Evolutionary conservation across 1,284 basidiomycete species (phyloP).

Genomic region (Heterobasidion occidentale): DNA sequence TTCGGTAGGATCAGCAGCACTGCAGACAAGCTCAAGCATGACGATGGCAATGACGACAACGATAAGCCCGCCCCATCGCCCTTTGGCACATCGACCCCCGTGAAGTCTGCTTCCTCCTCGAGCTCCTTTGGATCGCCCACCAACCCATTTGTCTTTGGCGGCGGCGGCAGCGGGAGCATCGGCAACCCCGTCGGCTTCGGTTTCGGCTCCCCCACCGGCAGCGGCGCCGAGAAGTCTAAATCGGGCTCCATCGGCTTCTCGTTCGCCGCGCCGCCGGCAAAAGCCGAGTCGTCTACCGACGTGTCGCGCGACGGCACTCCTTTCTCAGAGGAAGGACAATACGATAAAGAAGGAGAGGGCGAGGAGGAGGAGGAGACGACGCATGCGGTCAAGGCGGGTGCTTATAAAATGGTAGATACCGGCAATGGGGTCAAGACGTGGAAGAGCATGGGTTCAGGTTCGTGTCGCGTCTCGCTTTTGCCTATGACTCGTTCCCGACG

Average conservation of each 20-base stretch:
- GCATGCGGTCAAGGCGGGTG: constrained; percentile 53
- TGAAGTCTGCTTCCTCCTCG: constrained; percentile 7
- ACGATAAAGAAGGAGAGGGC: constrained; percentile 68
- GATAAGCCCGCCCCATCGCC: too few species aligned
- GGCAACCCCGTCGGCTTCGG: constrained; percentile 4
- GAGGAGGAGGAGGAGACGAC: constrained; percentile 78
- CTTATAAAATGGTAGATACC: constrained; percentile 49
- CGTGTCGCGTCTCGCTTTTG: constrained; percentile 15
- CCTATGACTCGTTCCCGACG: background rate
- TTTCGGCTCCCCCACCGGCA: background rate
- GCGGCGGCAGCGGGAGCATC: background rate
- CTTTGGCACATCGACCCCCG: constrained; percentile 4
- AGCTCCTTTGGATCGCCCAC: constrained; percentile 5
- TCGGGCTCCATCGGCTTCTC: constrained; percentile 11
- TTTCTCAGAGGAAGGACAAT: constrained; percentile 18
- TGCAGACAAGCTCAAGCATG: background rate
- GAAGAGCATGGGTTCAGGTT: constrained; percentile 56
- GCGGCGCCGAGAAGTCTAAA: background rate
- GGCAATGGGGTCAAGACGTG: constrained; percentile 44
- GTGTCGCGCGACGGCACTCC: too few species aligned
- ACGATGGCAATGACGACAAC: background rate
- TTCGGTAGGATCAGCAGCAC: constrained; percentile 5
- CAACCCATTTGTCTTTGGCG: background rate
- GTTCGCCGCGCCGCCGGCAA: constrained; percentile 5
- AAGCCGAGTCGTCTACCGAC: background rate